Evolutionary conservation across 768 basidiomycete species (phyloP).

Genomic region (Lactarius deliciosus): DNA sequence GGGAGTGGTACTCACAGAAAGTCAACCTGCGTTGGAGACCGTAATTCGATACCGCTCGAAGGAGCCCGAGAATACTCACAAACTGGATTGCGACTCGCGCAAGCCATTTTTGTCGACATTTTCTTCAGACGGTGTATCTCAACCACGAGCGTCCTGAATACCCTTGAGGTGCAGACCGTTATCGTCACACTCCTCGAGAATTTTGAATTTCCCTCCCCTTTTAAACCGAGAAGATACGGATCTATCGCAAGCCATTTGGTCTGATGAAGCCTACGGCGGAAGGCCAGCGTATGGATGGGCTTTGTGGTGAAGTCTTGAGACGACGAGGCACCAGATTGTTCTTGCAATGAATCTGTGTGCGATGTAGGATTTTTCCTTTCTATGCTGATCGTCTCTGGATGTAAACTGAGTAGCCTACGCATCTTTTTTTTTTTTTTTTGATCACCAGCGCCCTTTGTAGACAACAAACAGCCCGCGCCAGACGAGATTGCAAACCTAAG

Average conservation of each 20-base stretch:
- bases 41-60: too few relatives aligned
- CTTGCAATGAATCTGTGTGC: not conserved
- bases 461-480: not conserved
- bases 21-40: too few relatives aligned
- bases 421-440: too few relatives aligned
- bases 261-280: slow-evolving; percentile 8
- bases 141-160: not conserved
- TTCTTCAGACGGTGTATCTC: not conserved
- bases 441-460: not conserved
- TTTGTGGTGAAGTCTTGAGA: not conserved
- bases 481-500: not conserved
- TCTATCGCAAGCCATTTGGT: slow-evolving; percentile 9
- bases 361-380: too few relatives aligned
- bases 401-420: too few relatives aligned
- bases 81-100: slow-evolving; percentile 5
- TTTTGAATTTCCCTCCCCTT: slow-evolving; percentile 13
- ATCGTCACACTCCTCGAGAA: slow-evolving; percentile 3
- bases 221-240: slow-evolving; percentile 6
- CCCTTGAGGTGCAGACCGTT: slow-evolving; percentile 11
- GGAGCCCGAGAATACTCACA: too few relatives aligned
- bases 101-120: not conserved
- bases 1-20: too few relatives aligned
- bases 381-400: too few relatives aligned
- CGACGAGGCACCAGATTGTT: not conserved
- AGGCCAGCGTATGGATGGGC: slow-evolving; percentile 3